Base-by-base conservation (phyloP, 2,329 filamentous ascomycete species). In the Raffaelea arxii region DNA sequence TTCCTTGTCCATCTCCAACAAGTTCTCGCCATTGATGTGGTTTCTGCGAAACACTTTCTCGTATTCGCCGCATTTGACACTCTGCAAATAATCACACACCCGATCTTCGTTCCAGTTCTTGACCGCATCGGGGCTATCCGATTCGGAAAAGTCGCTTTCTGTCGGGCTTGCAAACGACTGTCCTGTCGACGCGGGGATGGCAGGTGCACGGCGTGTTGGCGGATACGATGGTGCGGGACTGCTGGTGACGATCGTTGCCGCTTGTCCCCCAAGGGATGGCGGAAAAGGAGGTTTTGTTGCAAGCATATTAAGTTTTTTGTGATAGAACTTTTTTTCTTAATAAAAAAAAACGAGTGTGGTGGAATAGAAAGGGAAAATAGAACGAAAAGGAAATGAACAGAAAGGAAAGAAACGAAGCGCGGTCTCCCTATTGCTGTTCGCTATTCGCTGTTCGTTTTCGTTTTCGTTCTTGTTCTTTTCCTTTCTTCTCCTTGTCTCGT, bases 21-120 rank as follows among this genome's bases (percentile, higher is more conserved):
- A 72, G 61, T 94, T 96, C 68, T 96, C 89, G 58, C 92, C 92
- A 61, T 92, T 98, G 70, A 98, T 96, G 65, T 97, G 87, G 64
- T 98, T 95, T 61, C 82, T 82, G 66, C 86, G 68, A 66, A 96
- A 56, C 23, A 95, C 66, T 59, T 86, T 82, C 62, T 95, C 89
- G 66, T 98, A 97, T 61, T 97, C 89, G 56, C 84, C 82, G 61
- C 90, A 97, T 60, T 94, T 91, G 61, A 98, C 90, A 56, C 80
- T 89, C 58, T 82, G 77, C 52, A 98, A 74, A 76, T 94, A 98
- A 44, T 95, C 86, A 59, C 85, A 86, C 25, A 98, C 92, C 55
- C 82, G 82, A 55, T 90, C 84, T 68, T 97, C 92, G 60, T 91
- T 84, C 91, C 91, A 97, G 63, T 77, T 84, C 76, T 82, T 84